These are phyloP conservation scores for Phaeodactylum tricornutum DNA, from an alignment of 108 stramenopile genomes.

Conservation along the genomic window DNA sequence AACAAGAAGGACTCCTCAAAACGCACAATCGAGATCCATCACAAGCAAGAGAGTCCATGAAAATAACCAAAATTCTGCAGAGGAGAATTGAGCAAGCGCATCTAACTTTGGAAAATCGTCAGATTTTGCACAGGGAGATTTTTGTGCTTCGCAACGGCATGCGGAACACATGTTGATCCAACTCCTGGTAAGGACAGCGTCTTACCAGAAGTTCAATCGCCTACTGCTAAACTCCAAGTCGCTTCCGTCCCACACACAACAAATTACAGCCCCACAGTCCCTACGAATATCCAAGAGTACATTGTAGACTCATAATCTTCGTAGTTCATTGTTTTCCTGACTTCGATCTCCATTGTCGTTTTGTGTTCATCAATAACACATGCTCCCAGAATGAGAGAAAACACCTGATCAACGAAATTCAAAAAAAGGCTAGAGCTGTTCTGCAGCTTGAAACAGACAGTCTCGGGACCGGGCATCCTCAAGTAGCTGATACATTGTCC, in stretches of 20 bases:
- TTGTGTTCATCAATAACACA: slow-evolving; percentile 7
- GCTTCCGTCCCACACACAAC: no score
- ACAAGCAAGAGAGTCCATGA: neutral
- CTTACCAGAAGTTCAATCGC: no score
- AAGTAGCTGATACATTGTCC: slow-evolving; percentile 20
- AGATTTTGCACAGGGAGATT: slow-evolving; percentile 14
- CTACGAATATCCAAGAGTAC: no score
- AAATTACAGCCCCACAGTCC: no score
- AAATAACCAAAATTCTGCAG: slow-evolving; percentile 15
- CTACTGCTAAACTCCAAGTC: no score
- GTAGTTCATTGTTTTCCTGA: no score
- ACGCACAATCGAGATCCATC: neutral
- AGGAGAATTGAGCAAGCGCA: slow-evolving; percentile 12
- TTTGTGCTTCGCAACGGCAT: slow-evolving; percentile 11
- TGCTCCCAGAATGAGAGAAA: slow-evolving; percentile 1
- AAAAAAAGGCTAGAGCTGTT: slow-evolving; percentile 12
- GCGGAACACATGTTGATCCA: slow-evolving; percentile 8
- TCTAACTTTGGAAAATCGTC: slow-evolving; percentile 11
- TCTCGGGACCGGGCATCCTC: slow-evolving; percentile 28
- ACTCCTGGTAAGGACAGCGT: no score
- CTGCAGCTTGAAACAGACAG: slow-evolving; percentile 15
- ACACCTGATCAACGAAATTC: slow-evolving; percentile 12
- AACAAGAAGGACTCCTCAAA: slow-evolving; percentile 8
- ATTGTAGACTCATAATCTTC: no score
- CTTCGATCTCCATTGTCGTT: no score